Base-by-base conservation (phyloP, 495 filamentous ascomycete species). In the Penicillium mononematosum region DNA sequence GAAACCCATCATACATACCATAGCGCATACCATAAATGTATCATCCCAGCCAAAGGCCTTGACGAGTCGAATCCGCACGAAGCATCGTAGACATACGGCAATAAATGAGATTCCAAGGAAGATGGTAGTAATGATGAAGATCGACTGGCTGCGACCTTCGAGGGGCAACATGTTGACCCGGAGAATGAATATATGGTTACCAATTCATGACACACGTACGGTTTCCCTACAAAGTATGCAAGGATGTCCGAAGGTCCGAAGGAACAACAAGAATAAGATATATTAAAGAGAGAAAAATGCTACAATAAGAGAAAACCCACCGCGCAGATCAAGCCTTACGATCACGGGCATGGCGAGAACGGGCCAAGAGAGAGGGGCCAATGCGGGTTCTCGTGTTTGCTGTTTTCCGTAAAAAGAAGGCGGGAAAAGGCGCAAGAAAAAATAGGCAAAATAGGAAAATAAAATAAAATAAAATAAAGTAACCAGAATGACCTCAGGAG, bases 41-140 rank as follows among this genome's bases (percentile, higher is more conserved):
- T 78, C 75, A 70, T 78, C 75, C 73, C 73, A 78, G 11, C 75
- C 75, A 58, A 76, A 78, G 17, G 72, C 70, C 57, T 63, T 71
- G 52, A 77, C 70, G 8, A 77, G 49, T 38, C 58, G 65, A 24
- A 78, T 42, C 7, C 75, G 68, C 31, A 78, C 75, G 50, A 76
- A 76, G 44, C 72, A 74, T 75, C 75, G 64, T 22, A 78, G 58
- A 25, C 66, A 66, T 3, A 78, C 73, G 0, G 70, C 55, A 45
- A 75, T 66, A 27, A 76, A 73, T 0, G 72, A 75, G 20, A 78
- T 52, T 0, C 65, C 60, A 24, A 78, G 56, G 38, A 76, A 78
- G 2, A 76, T 50, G 24, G 71, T 61, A 1, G 75, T 70, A n/a
- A 77, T 66, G 48, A 75, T 61, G 42, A 75, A 72, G 50, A 77